Base-by-base conservation (phyloP, 306 rosid species). In the Cicer bijugum region DNA sequence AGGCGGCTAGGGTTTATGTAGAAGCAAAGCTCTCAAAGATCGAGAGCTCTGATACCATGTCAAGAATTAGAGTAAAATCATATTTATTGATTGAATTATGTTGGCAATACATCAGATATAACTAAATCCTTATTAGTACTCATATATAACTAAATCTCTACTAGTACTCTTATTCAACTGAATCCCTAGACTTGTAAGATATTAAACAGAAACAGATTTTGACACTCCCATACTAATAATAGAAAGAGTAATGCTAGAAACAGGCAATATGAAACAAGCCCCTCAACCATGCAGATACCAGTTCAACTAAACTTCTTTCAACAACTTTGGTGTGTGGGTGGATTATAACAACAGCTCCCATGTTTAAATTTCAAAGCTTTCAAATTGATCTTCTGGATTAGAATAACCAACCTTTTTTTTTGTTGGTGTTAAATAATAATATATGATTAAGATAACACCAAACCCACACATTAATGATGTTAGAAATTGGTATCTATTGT, bases 241-340 rank as follows among this genome's bases (percentile, higher is more conserved):
- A 43, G 42, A 38, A 57, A 55, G 46, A 8, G 51, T 45, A 57
- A 76, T 44, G 16, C 6, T 75, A 52, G 66, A n/a, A 67, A 7
- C 11, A 37, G 59, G 69, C 46, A 3, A 56, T 76, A 67, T 45
- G 48, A 56, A 76, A 76, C 69, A 67, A 43, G 23, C 42, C 45
- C 42, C 74, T 55, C 58, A 55, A 76, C 59, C 67, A 55, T 76
- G 15, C 37, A 67, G 66, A 53, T 19, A 20, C 57, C 14, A 37
- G 9, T 51, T 64, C 39, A 11, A n/a, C 63, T 75, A 4, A 63
- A 20, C 43, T 19, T 12, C 8, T 28, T 50, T 52, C 63, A 48
- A 48, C 23, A 11, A 23, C 44, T 46, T 46, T n/a, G 8, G 9
- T 4, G 38, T 47, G 39, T 6, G 60, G 47, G 39, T 6, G 60